Conservation (phyloP, 2,329 filamentous ascomycete genomes). For the Curvularia spicifera region DNA sequence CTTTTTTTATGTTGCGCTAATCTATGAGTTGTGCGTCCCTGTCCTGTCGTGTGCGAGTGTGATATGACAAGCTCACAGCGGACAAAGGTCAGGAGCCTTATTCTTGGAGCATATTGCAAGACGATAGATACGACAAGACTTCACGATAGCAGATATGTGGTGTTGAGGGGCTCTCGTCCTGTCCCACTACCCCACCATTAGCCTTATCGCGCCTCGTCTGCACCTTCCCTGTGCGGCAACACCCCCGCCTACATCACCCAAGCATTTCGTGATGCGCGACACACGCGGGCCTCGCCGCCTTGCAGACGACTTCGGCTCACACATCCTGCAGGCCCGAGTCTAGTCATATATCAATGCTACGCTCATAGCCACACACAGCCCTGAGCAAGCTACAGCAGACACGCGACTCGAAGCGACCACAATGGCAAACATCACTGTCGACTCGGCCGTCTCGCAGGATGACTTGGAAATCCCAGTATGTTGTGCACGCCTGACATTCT, state of each 20-base stretch:
- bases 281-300: conserved; percentile 31
- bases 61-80: neutral
- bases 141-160: neutral
- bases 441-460: conserved; percentile 48
- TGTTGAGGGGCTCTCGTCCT: conserved; percentile 16
- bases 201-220: conserved; percentile 35
- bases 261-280: conserved; percentile 20
- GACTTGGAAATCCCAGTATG: conserved; percentile 49
- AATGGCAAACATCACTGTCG: conserved; percentile 37
- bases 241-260: conserved; percentile 23
- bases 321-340: neutral
- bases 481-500: neutral
- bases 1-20: neutral
- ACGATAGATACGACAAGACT: neutral
- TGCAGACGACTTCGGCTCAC: conserved; percentile 14
- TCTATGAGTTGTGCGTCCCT: neutral
- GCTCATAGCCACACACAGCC: neutral
- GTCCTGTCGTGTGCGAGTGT: neutral
- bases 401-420: conserved; percentile 8
- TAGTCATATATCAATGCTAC: neutral
- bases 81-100: neutral
- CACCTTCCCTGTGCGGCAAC: conserved; percentile 34
- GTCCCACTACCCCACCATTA: conserved; percentile 28
- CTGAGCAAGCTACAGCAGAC: neutral
- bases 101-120: neutral